phyloP scores from a whole-genome alignment of 2,329 filamentous ascomycete genomes.

The Aspergillus ochraceoroseus region DNA sequence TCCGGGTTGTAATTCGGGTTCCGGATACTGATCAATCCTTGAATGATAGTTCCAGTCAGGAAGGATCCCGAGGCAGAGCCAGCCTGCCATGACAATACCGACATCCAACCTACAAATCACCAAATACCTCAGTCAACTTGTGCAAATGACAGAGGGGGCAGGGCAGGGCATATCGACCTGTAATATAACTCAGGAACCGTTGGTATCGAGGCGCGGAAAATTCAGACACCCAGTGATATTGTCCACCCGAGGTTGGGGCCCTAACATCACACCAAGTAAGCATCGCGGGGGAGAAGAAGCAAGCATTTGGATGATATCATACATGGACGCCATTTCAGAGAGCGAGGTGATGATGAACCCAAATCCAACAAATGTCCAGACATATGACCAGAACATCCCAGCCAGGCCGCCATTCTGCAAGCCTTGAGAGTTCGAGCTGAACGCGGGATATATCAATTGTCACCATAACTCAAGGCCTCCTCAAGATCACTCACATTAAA shows the following conservation, averaged over 20 bases:
- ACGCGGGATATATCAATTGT: neutral
- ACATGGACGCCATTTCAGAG: conserved; percentile 57
- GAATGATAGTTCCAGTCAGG: conserved; percentile 47
- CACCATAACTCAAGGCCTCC: neutral
- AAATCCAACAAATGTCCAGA: conserved; percentile 58
- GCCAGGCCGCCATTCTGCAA: conserved; percentile 26
- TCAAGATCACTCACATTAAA: conserved; percentile 25
- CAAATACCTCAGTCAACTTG: neutral
- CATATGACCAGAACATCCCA: conserved; percentile 30
- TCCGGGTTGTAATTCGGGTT: conserved; percentile 40
- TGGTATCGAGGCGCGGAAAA: conserved; percentile 49
- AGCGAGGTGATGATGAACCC: conserved; percentile 57
- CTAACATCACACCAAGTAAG: conserved; percentile 18
- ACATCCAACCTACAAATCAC: conserved; percentile 45
- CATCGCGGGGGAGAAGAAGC: neutral
- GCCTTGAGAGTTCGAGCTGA: conserved; percentile 24
- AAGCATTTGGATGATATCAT: neutral
- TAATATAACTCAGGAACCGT: conserved; percentile 52
- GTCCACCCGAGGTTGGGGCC: conserved; percentile 54
- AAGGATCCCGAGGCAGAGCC: conserved; percentile 48
- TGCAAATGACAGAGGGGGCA: neutral
- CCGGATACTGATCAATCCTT: conserved; percentile 43
- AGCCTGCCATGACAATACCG: conserved; percentile 49
- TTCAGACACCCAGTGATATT: conserved; percentile 57
- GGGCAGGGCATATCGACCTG: conserved; percentile 35